A percentile compares a stretch with the other conserved stretches of the same genome.
phyloP scores from a whole-genome alignment of 352 stramenopile genomes.

The Phytophthora chlamydospora region DNA sequence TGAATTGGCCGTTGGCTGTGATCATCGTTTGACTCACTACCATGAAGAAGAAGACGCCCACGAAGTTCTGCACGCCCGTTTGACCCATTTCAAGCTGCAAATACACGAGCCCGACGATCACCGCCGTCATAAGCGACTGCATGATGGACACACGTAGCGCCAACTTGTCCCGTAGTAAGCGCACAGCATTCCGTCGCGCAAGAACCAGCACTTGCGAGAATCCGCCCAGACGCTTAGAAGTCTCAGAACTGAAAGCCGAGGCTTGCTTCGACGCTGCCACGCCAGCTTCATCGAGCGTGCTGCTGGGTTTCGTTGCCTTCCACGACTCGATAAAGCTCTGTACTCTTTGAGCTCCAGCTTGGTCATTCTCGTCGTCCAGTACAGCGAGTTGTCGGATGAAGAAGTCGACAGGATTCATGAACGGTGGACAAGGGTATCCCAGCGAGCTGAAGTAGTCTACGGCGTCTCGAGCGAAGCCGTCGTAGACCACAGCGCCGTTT shows the following conservation, averaged over 20 bases:
- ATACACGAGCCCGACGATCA: conserved; percentile 41
- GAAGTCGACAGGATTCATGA: conserved; percentile 56
- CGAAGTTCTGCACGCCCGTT: conserved; percentile 35
- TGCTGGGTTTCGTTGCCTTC: background rate
- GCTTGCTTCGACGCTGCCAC: conserved; percentile 3
- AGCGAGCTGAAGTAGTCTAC: conserved; percentile 46
- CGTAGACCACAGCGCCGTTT: conserved; percentile 47
- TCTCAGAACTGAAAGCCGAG: background rate
- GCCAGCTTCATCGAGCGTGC: background rate
- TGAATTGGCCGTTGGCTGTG: conserved; percentile 31
- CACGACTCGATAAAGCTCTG: conserved; percentile 18
- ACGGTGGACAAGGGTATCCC: conserved; percentile 46
- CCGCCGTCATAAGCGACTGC: conserved; percentile 26
- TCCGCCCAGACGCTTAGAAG: background rate
- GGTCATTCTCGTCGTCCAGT: conserved; percentile 31
- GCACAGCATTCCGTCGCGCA: conserved; percentile 33
- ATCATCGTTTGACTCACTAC: conserved; percentile 46
- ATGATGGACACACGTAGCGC: conserved; percentile 26
- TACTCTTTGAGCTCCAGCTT: conserved; percentile 17
- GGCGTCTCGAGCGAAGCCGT: conserved; percentile 39
- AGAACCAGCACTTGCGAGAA: conserved; percentile 31
- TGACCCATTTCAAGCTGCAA: conserved; percentile 32
- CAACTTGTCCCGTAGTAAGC: conserved; percentile 41
- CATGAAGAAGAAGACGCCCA: conserved; percentile 42
- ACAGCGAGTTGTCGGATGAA: conserved; percentile 59